phyloP scores from a whole-genome alignment of 331 rosid species.

The Cucumis variabilis region DNA sequence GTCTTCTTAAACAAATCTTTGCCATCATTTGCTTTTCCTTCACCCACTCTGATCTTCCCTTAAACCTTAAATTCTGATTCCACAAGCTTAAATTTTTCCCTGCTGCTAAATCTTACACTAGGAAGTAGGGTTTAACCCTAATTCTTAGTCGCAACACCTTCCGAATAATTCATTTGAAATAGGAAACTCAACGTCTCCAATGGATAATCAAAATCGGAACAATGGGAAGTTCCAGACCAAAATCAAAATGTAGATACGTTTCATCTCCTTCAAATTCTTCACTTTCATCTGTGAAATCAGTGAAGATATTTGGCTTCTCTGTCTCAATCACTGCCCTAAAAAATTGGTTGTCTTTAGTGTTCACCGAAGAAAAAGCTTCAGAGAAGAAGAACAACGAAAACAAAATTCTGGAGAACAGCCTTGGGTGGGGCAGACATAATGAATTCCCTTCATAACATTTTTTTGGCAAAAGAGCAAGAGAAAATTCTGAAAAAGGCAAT shows the following conservation, averaged over 20 bases:
- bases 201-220: no score
- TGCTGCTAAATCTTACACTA: constrained; percentile 21
- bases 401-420: constrained; percentile 5
- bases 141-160: constrained; percentile 31
- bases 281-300: constrained; percentile 46
- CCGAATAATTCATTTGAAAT: constrained; percentile 27
- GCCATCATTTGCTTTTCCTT: constrained; percentile 72
- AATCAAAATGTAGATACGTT: constrained; percentile 38
- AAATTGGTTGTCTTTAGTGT: constrained; percentile 73
- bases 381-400: constrained; percentile 52
- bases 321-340: constrained; percentile 46
- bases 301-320: constrained; percentile 39
- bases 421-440: constrained; percentile 50
- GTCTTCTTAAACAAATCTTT: constrained; percentile 67
- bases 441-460: constrained; percentile 61
- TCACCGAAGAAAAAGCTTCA: constrained; percentile 70
- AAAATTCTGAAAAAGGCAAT: constrained; percentile 71
- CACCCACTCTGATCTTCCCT: constrained; percentile 60
- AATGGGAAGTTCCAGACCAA: not conserved
- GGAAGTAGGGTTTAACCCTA: constrained; percentile 8
- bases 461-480: constrained; percentile 61
- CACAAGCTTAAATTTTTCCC: constrained; percentile 81
- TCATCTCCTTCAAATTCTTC: constrained; percentile 58
- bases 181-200: not conserved
- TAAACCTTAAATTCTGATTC: constrained; percentile 76